Evolutionary conservation across 225 moss, liverwort and hornwort species (phyloP), one percentile per base, ranked within the genome.

Genomic region (Physcomitrellopsis africana): DNA sequence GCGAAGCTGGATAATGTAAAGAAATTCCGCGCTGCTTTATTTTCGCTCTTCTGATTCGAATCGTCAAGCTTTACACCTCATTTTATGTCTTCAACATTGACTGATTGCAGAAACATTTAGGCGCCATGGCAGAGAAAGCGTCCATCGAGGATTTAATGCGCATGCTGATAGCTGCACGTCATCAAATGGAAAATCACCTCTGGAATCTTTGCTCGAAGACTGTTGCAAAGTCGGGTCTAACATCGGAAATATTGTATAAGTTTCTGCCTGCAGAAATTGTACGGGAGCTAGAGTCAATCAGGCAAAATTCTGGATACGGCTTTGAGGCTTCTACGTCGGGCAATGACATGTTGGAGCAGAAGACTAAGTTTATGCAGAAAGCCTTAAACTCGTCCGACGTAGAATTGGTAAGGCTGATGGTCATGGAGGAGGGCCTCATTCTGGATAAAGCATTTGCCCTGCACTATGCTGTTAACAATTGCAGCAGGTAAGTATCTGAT

Each of bases 341-440:
- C 19, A 79, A 53, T 23, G 77, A 72, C 3, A 63, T 83, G 1
- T 76, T 71, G 3, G 86, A 90, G 55, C 83, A 86, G 68, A 83
- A 88, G 81, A 83, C 85, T 22, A 85, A 79, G 75, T 85, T 85
- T 27, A 90, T 90, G 90, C 90, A 85, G 72, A 90, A 86, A 75
- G 90, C 90, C 47, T 67, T 90, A 43, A 88, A 90, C 67, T 87
- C 87, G 9, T 88, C 90, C 9, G 90, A 90, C 61, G 90, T 90
- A 68, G 90, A 90, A 63, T 60, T 90, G 60, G 90, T 90, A 4
- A 85, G 84, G 65, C 74, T 90, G 63, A 90, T 90, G 90, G 90
- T 90, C 51, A 90, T 90, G 90, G 90, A 88, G 18, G 90, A 90
- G 76, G 90, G 90, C 58, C 69, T 90, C 74, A 84, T 83, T 77